These are phyloP conservation scores for Biancaea sappan DNA, from an alignment of 306 rosid species.

Conservation along the genomic window DNA sequence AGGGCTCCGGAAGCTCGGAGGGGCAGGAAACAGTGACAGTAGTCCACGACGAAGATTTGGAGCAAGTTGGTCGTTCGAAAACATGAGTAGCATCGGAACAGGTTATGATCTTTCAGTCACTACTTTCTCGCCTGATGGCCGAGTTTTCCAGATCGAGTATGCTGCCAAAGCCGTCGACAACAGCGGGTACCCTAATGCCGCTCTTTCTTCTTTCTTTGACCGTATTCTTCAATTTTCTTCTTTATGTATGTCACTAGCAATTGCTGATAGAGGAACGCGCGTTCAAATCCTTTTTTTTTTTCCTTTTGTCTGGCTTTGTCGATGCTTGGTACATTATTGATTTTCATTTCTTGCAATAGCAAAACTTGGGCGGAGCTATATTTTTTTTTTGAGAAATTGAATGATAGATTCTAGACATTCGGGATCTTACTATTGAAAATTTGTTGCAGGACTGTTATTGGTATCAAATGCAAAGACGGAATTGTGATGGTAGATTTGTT, in stretches of 20 bases:
- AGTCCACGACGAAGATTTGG: slow-evolving; percentile 25
- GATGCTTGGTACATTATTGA: background rate
- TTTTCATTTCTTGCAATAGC: background rate
- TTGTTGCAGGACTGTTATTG: slow-evolving; percentile 88
- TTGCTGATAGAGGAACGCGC: background rate
- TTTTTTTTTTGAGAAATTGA: background rate
- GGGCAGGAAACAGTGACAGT: too few relatives aligned
- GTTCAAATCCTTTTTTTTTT: background rate
- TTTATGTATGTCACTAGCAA: background rate
- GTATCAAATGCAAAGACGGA: slow-evolving; percentile 96
- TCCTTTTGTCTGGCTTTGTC: background rate
- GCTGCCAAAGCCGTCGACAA: slow-evolving; percentile 98
- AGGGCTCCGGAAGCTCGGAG: background rate
- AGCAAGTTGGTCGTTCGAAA: background rate
- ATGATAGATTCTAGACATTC: background rate
- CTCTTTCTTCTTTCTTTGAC: background rate
- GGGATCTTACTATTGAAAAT: slow-evolving; percentile 30
- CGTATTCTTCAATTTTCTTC: background rate
- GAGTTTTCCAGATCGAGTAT: slow-evolving; percentile 97
- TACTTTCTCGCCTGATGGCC: slow-evolving; percentile 96
- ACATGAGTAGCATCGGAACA: slow-evolving; percentile 96
- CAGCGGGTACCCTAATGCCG: slow-evolving; percentile 60
- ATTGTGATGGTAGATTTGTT: slow-evolving; percentile 67
- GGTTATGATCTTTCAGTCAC: slow-evolving; percentile 99
- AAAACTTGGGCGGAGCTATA: background rate